Conservation (phyloP, 2,329 filamentous ascomycete genomes). For the Chaetomium globosum region DNA sequence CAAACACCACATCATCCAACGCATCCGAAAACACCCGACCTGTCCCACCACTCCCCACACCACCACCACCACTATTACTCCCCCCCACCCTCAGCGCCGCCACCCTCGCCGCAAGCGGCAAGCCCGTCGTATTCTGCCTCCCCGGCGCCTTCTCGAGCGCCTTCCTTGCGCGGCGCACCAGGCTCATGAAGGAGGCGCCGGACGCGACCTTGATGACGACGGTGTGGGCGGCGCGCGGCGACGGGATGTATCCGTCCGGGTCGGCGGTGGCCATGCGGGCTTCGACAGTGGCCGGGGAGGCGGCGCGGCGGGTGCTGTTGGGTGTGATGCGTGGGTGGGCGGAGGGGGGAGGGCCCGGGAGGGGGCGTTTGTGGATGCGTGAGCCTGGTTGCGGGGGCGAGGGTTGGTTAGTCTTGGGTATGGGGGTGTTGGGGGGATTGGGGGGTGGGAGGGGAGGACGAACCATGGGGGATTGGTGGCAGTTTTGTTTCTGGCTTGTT, state of each 20-base stretch:
- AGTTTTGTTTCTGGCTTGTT: slow-evolving; percentile 42
- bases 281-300: slow-evolving; percentile 15
- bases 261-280: slow-evolving; percentile 21
- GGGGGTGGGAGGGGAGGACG: neutral
- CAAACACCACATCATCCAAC: slow-evolving; percentile 55
- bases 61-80: neutral
- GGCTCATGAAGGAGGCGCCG: slow-evolving; percentile 67
- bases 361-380: slow-evolving; percentile 54
- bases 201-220: slow-evolving; percentile 65
- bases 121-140: slow-evolving; percentile 51
- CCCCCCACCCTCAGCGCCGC: slow-evolving; percentile 37
- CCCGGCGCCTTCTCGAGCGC: slow-evolving; percentile 59
- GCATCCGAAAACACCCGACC: slow-evolving; percentile 42
- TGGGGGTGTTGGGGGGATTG: neutral
- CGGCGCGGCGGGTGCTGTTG: neutral
- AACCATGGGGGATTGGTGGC: slow-evolving; percentile 42
- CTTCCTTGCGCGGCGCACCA: slow-evolving; percentile 66
- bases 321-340: slow-evolving; percentile 32
- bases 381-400: slow-evolving; percentile 44
- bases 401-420: slow-evolving; percentile 6
- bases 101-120: slow-evolving; percentile 52
- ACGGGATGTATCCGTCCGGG: slow-evolving; percentile 33
- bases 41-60: slow-evolving; percentile 26
- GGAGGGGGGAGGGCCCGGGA: slow-evolving; percentile 28
- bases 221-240: slow-evolving; percentile 34